phyloP scores from a whole-genome alignment of 2,329 filamentous ascomycete species.

The Apiospora saccharicola region DNA sequence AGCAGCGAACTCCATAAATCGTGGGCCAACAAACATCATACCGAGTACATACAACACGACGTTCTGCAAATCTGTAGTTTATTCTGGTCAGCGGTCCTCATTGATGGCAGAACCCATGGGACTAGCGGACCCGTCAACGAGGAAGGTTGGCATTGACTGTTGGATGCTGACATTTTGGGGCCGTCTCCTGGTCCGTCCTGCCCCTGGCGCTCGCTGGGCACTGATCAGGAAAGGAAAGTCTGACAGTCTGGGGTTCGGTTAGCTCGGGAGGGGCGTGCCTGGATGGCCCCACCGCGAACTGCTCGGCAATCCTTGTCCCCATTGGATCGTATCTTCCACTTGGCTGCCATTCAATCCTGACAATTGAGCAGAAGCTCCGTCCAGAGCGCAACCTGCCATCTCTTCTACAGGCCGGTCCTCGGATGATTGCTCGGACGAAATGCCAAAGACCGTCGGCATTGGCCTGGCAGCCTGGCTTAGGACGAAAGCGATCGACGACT shows the following conservation, averaged over 20 bases:
- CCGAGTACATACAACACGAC: background rate
- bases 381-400: background rate
- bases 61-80: slow-evolving; percentile 8
- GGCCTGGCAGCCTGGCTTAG: background rate
- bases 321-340: background rate
- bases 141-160: background rate
- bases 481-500: background rate
- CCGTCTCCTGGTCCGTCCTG: background rate
- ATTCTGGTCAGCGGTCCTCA: background rate
- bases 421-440: background rate
- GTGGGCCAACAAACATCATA: background rate
- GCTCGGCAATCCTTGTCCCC: slow-evolving; percentile 15
- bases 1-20: background rate
- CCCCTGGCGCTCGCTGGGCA: background rate
- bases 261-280: slow-evolving; percentile 18
- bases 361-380: slow-evolving; percentile 13
- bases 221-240: background rate
- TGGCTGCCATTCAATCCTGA: background rate
- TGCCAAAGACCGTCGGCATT: background rate
- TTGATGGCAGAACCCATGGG: background rate
- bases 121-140: background rate
- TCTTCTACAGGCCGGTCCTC: background rate
- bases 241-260: slow-evolving; percentile 21
- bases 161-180: background rate
- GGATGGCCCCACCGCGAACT: slow-evolving; percentile 4